Evolutionary conservation across 495 filamentous ascomycete genomes (phyloP), one percentile per base, ranked within the genome.

Genomic region (Penicillium bialowiezense): DNA sequence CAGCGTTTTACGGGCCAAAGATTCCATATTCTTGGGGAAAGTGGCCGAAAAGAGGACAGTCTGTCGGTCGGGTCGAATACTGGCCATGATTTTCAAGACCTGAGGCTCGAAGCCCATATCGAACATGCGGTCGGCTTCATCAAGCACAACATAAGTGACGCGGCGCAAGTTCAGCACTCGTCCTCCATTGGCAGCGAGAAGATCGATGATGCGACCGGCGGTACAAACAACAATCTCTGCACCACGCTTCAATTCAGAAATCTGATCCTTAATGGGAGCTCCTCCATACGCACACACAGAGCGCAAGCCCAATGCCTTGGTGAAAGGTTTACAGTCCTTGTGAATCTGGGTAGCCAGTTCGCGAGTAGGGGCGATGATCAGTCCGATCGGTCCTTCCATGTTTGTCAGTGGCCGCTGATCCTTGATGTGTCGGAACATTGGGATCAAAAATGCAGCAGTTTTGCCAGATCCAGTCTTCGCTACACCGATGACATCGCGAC

Each of bases 51-150:
- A 97, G 15, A 97, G 74, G 15, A 97, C 89, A 0, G 90, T 96
- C 64, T 99, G 95, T 13, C 88, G 84, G 59, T 97, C 85, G 0
- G 93, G 91, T 35, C 95, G 85, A 51, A 95, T 86, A 59, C 93
- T 96, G 51, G 78, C 81, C 57, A 97, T 80, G 47, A 99, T 91
- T 66, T 95, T 97, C 87, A 92, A 93, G 38, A 99, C 90, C 59
- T 97, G 95, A 1, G 92, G 92, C 66, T 96, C 92, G 52, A 99
- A 97, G 5, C 95, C 95, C 95, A 99, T 97, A 64, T 99, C 95
- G 57, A 97, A 97, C 95, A 99, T 99, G 36, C 95, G 85, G 59
- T 99, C 95, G 15, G 95, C 95, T 66, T 99, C 95, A 59, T 99
- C 95, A 28, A 99, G 79, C 13, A 97, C 93, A 13, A 96, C 77